Conservation (phyloP, 2,329 filamentous ascomycete genomes). For the Pseudogymnoascus destructans region DNA sequence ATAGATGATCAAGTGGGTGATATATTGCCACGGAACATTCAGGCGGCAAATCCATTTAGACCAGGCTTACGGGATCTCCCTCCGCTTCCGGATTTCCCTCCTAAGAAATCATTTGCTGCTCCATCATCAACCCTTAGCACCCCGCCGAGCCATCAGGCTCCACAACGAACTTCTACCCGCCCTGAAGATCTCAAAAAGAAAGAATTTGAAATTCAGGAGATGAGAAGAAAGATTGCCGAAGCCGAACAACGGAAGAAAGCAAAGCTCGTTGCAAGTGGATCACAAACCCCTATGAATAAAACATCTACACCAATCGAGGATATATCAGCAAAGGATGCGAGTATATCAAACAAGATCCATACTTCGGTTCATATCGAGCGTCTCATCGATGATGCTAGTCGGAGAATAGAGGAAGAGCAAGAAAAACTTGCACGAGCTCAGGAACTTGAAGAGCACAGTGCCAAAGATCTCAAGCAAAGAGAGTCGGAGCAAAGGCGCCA, state of each 20-base stretch:
- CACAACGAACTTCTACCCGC: slow-evolving; percentile 14
- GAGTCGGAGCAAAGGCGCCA: slow-evolving; percentile 23
- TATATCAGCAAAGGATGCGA: slow-evolving; percentile 2
- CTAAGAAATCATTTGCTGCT: slow-evolving; percentile 20
- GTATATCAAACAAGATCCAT: slow-evolving; percentile 17
- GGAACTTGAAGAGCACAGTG: slow-evolving; percentile 18
- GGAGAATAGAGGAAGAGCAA: slow-evolving; percentile 17
- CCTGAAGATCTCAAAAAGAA: slow-evolving; percentile 35
- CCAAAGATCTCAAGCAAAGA: slow-evolving; percentile 17
- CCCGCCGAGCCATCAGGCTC: slow-evolving; percentile 16
- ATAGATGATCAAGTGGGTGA: slow-evolving; percentile 40
- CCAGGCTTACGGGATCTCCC: slow-evolving; percentile 30
- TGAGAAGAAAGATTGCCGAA: slow-evolving; percentile 33
- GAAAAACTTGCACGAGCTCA: slow-evolving; percentile 21
- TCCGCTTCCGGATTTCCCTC: slow-evolving; percentile 30
- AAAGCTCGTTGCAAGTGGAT: slow-evolving; percentile 20
- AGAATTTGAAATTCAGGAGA: slow-evolving; percentile 45
- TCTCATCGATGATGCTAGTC: slow-evolving; percentile 16
- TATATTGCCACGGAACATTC: slow-evolving; percentile 16
- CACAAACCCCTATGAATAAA: slow-evolving; percentile 19
- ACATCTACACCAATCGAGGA: slow-evolving; percentile 13
- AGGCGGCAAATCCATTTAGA: slow-evolving; percentile 27
- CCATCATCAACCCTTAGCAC: slow-evolving; percentile 18
- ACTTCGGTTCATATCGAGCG: slow-evolving; percentile 21
- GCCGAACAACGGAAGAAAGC: slow-evolving; percentile 23